Percentiles rank a stretch among this genome's conserved stretches.
Conservation (phyloP, 2,329 filamentous ascomycete species). For the Cercospora sp. region DNA sequence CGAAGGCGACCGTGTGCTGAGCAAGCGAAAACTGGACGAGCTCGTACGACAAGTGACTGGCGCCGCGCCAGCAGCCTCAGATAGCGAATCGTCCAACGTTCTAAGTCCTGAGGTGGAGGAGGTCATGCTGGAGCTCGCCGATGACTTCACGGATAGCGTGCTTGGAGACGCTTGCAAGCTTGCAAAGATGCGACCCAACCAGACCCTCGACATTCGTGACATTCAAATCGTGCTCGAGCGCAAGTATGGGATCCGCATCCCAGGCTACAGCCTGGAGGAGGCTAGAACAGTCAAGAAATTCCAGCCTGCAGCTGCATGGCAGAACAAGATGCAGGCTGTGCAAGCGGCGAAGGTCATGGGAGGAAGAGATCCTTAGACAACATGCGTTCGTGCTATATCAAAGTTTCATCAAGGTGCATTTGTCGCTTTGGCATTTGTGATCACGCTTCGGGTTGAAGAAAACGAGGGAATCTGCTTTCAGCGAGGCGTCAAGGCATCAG, state of each 20-base stretch:
- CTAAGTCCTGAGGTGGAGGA: conserved; percentile 94
- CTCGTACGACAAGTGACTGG: conserved; percentile 92
- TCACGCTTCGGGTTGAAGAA: neutral
- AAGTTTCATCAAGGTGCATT: neutral
- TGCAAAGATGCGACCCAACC: conserved; percentile 87
- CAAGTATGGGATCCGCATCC: conserved; percentile 76
- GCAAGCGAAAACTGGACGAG: conserved; percentile 96
- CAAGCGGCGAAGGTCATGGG: conserved; percentile 81
- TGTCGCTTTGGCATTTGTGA: neutral
- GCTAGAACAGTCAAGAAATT: conserved; percentile 92
- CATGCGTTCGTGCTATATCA: neutral
- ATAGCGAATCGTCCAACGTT: conserved; percentile 59
- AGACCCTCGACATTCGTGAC: conserved; percentile 77
- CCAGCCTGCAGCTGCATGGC: conserved; percentile 84
- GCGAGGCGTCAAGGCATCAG: conserved; percentile 13
- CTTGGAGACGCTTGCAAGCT: conserved; percentile 84
- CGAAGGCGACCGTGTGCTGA: conserved; percentile 89
- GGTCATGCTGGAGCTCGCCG: conserved; percentile 85
- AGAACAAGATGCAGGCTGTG: conserved; percentile 94
- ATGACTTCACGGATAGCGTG: conserved; percentile 92
- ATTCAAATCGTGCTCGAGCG: conserved; percentile 59
- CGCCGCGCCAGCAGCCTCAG: conserved; percentile 67
- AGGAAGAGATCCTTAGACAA: conserved; percentile 31
- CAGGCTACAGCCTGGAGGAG: conserved; percentile 92
- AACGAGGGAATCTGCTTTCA: conserved; percentile 2